These are phyloP conservation scores for Chaetomiaceae sp. DNA, from an alignment of 2,329 filamentous ascomycete genomes.

Conservation along the genomic window DNA sequence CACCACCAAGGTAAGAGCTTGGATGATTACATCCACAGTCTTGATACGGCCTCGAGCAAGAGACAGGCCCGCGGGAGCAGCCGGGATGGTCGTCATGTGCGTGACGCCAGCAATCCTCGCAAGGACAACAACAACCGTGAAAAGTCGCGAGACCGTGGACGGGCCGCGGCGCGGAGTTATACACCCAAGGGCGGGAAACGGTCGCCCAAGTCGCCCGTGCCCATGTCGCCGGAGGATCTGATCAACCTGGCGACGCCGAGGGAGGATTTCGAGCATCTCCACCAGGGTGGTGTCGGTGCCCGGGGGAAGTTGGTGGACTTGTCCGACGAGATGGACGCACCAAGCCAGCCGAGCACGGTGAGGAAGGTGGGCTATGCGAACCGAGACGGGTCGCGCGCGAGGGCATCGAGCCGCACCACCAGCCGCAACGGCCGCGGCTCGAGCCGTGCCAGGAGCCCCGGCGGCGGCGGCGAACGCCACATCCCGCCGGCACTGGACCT, in stretches of 20 bases:
- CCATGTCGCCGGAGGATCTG: conserved; percentile 88
- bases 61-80: conserved; percentile 53
- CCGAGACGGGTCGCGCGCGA: conserved; percentile 30
- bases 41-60: conserved; percentile 67
- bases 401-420: conserved; percentile 42
- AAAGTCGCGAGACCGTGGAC: conserved; percentile 64
- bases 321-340: conserved; percentile 32
- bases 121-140: conserved; percentile 50
- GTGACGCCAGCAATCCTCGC: conserved; percentile 44
- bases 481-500: conserved; percentile 39
- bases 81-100: conserved; percentile 38
- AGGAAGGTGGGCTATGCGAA: conserved; percentile 37
- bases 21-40: conserved; percentile 80
- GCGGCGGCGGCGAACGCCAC: conserved; percentile 42
- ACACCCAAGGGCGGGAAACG: conserved; percentile 68
- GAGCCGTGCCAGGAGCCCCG: conserved; percentile 38
- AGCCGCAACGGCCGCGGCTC: conserved; percentile 34
- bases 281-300: conserved; percentile 19
- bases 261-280: conserved; percentile 26
- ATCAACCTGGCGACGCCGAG: conserved; percentile 54
- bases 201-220: conserved; percentile 85
- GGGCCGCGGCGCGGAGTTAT: conserved; percentile 59
- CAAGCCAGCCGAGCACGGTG: conserved; percentile 38
- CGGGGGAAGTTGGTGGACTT: conserved; percentile 27
- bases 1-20: conserved; percentile 56